Base-by-base conservation (phyloP, 208 protist genomes). In the Leishmania turanica region DNA sequence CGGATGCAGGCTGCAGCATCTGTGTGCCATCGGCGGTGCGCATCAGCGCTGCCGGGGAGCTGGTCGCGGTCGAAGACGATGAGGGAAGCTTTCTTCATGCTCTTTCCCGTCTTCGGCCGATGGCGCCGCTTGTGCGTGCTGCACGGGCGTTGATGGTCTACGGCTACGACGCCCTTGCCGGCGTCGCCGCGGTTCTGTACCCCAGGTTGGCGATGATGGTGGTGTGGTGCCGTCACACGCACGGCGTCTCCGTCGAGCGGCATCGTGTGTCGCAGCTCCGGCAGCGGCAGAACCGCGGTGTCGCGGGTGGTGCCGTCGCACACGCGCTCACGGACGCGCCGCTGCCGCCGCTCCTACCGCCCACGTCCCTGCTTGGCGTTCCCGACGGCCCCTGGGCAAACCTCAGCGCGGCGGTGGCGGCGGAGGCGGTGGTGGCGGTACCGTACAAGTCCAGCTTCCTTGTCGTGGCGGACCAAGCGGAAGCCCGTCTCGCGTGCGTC, bases 281-380 rank as follows among this genome's bases (percentile, higher is more conserved):
- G 47, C 31, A 77, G 37, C 58, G 24, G 17, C 79, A 82, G 54
- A 82, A 77, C 71, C 79, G 79, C 71, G 71, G 79, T 62, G 49
- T 82, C 3, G 58, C 45, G 7, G 71, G 71, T 9, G 9, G 49
- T 58, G 11, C 56, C 27, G 54, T 76, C 13, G 1, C 49, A 27
- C 5, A 17, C 2, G 31, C 2, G 34, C 27, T 53, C 24, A 17
- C 58, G 27, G 37, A 47, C 54, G 54, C 24, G 15, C 21, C 64
- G 7, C n/a, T 45, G 21, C 0, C 51, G 45, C 49, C 13, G 49
- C 49, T 17, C 15, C 42, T 49, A 2, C 37, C 49, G 47, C 11
- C 47, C 6, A 7, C 65, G 13, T 11, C 37, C 2, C 24, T 58
- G 42, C 11, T 42, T 2, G 60, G 60, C 49, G 31, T 80, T 45